Percentiles rank a stretch among this genome's conserved stretches.
Evolutionary conservation across 140 eudicot genomes (phyloP).

Genomic region (Flaveria floridana): DNA sequence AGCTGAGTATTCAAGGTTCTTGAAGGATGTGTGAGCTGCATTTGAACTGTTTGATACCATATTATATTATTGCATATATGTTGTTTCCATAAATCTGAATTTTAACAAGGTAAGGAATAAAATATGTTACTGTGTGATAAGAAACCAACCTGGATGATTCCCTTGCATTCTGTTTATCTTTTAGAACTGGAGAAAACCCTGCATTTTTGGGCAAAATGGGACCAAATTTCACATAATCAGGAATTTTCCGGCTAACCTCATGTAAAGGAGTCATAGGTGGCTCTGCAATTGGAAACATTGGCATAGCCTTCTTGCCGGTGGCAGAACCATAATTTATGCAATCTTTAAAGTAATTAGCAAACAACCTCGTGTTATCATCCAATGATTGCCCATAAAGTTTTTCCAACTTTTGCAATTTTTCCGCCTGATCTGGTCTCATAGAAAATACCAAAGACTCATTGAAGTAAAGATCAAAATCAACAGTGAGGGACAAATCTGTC

Average conservation of each 20-base stretch:
- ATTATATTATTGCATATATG: background rate
- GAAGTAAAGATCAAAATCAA: constrained; percentile 70
- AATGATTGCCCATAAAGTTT: constrained; percentile 67
- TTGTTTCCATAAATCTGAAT: background rate
- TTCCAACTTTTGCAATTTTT: constrained; percentile 63
- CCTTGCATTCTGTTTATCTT: constrained; percentile 39
- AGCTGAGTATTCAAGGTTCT: constrained; percentile 48
- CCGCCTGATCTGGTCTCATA: constrained; percentile 84
- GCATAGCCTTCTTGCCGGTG: constrained; percentile 51
- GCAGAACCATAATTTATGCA: constrained; percentile 56
- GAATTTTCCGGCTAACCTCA: constrained; percentile 68
- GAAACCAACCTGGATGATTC: constrained; percentile 58
- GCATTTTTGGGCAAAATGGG: constrained; percentile 85
- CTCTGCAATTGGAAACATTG: constrained; percentile 85
- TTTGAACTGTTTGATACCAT: constrained; percentile 43
- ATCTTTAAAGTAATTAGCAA: constrained; percentile 69
- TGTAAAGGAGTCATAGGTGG: constrained; percentile 86
- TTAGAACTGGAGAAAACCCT: constrained; percentile 63
- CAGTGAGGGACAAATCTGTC: constrained; percentile 64
- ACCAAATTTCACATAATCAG: constrained; percentile 75
- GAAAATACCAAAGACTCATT: constrained; percentile 73
- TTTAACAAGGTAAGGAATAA: background rate
- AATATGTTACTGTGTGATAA: background rate
- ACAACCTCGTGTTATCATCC: constrained; percentile 71
- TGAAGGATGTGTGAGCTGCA: constrained; percentile 35